Evolutionary conservation across 352 stramenopile species (phyloP).

Genomic region (Phytophthora parvispora): DNA sequence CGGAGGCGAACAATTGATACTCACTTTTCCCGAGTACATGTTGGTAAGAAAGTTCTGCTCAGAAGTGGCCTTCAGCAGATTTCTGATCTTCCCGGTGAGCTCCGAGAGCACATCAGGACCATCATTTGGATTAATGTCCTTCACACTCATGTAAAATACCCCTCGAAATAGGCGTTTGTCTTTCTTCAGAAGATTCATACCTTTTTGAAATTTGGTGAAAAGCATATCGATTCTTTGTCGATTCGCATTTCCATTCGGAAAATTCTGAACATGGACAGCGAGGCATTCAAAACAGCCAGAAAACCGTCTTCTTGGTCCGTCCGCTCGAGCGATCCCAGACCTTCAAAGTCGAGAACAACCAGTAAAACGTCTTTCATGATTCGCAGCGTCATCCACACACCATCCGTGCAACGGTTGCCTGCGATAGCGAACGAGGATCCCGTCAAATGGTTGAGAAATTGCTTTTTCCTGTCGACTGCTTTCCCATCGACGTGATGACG

Average conservation of each 20-base stretch:
- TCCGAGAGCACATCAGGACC: conserved; percentile 44
- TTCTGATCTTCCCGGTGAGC: conserved; percentile 48
- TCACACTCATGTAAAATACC: conserved; percentile 61
- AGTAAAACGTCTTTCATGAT: conserved; percentile 43
- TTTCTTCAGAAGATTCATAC: conserved; percentile 52
- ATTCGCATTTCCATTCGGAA: conserved; percentile 75
- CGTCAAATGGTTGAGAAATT: conserved; percentile 73
- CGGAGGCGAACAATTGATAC: conserved; percentile 65
- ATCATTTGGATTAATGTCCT: conserved; percentile 73
- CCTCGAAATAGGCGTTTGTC: conserved; percentile 59
- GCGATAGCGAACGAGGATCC: conserved; percentile 66
- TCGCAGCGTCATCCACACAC: conserved; percentile 58
- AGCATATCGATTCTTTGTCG: conserved; percentile 74
- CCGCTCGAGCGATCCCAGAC: conserved; percentile 68
- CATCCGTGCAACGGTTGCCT: conserved; percentile 53
- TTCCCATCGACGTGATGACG: conserved; percentile 55
- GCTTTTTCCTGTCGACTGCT: conserved; percentile 73
- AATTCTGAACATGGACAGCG: conserved; percentile 63
- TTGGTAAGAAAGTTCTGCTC: conserved; percentile 57
- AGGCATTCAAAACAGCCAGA: conserved; percentile 64
- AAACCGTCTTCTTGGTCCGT: conserved; percentile 74
- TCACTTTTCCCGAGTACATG: conserved; percentile 56
- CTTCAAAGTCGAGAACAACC: conserved; percentile 76
- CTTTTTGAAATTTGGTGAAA: conserved; percentile 66
- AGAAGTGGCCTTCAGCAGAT: conserved; percentile 43